Conservation (phyloP, 148 eudicot genomes). For the Pouteria glomerata region DNA sequence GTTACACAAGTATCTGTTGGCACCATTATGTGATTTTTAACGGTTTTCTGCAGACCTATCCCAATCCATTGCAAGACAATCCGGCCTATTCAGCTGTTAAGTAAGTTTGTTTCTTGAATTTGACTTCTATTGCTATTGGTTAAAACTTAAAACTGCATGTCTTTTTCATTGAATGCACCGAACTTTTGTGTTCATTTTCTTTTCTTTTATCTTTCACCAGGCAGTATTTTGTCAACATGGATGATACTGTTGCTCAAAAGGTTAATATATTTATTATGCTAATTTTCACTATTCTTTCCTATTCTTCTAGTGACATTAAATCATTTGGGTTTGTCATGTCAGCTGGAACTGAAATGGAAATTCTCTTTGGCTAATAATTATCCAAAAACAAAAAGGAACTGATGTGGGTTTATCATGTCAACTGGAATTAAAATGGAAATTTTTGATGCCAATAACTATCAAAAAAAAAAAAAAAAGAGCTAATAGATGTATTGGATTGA, state of each 20-base stretch:
- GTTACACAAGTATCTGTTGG: background rate
- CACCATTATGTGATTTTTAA: background rate
- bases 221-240: constrained; percentile 12
- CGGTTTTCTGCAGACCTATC: constrained; percentile 12
- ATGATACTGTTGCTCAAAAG: constrained; percentile 14
- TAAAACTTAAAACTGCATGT: background rate
- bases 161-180: background rate
- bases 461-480: too few relatives aligned
- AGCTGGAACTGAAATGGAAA: too few relatives aligned
- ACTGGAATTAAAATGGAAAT: too few relatives aligned
- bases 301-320: too few relatives aligned
- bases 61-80: constrained; percentile 16
- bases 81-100: constrained; percentile 8
- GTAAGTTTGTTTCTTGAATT: background rate
- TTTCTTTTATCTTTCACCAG: constrained; percentile 1
- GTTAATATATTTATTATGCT: background rate
- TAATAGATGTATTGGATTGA: background rate
- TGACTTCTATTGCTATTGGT: background rate
- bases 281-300: background rate
- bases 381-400: too few relatives aligned
- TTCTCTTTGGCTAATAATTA: too few relatives aligned
- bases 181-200: background rate
- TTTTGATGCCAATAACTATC: too few relatives aligned
- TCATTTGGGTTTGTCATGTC: too few relatives aligned
- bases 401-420: too few relatives aligned